Percentiles rank a stretch among this genome's conserved stretches.
These are phyloP conservation scores for Pyrenochaeta sp. DNA, from an alignment of 2,329 filamentous ascomycete species.

Conservation along the genomic window DNA sequence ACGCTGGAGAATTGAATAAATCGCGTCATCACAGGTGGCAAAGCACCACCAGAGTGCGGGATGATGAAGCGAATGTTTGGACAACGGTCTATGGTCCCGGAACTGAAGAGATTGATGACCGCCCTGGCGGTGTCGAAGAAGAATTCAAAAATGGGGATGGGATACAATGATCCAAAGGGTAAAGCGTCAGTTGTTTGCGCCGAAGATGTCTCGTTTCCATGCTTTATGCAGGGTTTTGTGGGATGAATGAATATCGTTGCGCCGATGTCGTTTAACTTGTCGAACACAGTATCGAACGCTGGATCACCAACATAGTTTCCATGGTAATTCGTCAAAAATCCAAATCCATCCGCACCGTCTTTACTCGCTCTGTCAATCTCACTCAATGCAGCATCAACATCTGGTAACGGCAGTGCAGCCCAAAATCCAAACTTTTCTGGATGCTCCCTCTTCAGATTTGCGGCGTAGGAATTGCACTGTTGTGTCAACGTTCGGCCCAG, in stretches of 20 bases:
- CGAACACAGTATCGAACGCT: constrained; percentile 57
- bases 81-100: constrained; percentile 56
- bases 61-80: constrained; percentile 59
- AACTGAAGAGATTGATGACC: constrained; percentile 59
- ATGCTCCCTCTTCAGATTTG: constrained; percentile 46
- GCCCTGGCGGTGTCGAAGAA: constrained; percentile 63
- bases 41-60: constrained; percentile 58
- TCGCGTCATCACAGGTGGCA: constrained; percentile 56
- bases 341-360: constrained; percentile 61
- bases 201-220: constrained; percentile 18
- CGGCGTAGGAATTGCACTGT: constrained; percentile 53
- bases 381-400: constrained; percentile 55
- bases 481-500: constrained; percentile 52
- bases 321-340: constrained; percentile 62
- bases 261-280: constrained; percentile 56
- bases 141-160: constrained; percentile 60
- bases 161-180: constrained; percentile 50
- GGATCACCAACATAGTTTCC: constrained; percentile 62
- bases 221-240: constrained; percentile 57
- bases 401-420: constrained; percentile 62
- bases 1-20: constrained; percentile 53
- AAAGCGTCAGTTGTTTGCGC: constrained; percentile 37
- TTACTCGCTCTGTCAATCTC: constrained; percentile 58
- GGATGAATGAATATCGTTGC: constrained; percentile 65
- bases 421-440: constrained; percentile 61